A percentile compares a stretch with the other conserved stretches of the same genome.
Conservation (phyloP, 164 flowering plant species). For the Litsea cubeba region DNA sequence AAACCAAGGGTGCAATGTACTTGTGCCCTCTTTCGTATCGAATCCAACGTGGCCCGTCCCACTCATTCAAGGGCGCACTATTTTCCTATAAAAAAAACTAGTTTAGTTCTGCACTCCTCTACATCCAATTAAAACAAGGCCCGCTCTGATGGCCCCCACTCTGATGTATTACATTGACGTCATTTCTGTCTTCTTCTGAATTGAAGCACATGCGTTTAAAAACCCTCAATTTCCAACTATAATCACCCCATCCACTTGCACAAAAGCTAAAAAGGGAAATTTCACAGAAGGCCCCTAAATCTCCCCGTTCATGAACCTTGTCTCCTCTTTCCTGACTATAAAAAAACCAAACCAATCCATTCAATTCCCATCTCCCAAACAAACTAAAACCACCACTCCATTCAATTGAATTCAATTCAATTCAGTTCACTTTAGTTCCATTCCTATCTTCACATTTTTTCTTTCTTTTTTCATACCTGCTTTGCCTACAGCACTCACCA, state of each 20-base stretch:
- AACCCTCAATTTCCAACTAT: background rate
- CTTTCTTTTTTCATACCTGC: background rate
- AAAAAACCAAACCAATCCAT: background rate
- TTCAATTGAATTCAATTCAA: background rate
- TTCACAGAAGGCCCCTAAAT: background rate
- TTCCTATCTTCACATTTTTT: background rate
- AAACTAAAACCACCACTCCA: background rate
- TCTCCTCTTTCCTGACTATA: background rate
- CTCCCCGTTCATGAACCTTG: background rate
- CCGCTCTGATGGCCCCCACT: too few species aligned
- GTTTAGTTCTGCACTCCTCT: too few species aligned
- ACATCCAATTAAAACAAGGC: too few species aligned
- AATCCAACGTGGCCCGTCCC: too few species aligned
- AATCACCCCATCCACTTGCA: background rate
- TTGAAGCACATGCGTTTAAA: background rate
- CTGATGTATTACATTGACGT: background rate
- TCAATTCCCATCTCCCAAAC: background rate
- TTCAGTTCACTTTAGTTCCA: background rate
- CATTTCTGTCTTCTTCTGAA: background rate
- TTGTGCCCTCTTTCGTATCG: too few species aligned
- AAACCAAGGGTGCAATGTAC: too few species aligned
- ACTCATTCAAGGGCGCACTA: too few species aligned
- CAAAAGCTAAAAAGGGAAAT: background rate
- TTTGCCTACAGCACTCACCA: background rate
- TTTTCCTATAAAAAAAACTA: too few species aligned